Evolutionary conservation across 2,329 filamentous ascomycete species (phyloP).

Genomic region (Scedosporium minutisporum): DNA sequence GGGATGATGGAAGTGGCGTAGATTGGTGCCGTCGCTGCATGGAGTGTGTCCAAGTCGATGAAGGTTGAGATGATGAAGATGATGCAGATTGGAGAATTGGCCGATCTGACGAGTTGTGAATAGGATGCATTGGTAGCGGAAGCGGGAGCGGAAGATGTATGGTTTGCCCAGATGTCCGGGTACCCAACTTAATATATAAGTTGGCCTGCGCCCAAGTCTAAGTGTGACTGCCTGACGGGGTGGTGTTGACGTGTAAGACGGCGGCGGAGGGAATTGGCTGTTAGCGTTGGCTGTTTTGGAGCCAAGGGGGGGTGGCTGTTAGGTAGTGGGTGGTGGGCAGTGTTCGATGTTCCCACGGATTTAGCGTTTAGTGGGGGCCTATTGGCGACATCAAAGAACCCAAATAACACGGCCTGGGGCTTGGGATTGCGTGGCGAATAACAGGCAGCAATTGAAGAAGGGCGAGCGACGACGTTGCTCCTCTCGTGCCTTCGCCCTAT

Average conservation of each 20-base stretch:
- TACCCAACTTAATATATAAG: slow-evolving; percentile 1
- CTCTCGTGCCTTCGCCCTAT: not conserved
- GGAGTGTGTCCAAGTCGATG: not conserved
- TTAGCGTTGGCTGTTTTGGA: too few species aligned
- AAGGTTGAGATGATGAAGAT: not conserved
- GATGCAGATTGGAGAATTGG: not conserved
- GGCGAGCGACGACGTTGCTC: not conserved
- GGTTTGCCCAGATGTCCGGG: not conserved
- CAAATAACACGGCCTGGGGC: too few species aligned
- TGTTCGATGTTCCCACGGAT: not conserved
- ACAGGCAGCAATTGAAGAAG: slow-evolving; percentile 1
- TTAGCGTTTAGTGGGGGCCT: not conserved
- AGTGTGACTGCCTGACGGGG: slow-evolving; percentile 3
- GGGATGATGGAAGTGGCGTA: not conserved
- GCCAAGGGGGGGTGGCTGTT: not conserved
- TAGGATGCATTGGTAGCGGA: not conserved
- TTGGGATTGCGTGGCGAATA: slow-evolving; percentile 3
- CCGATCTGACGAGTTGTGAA: not conserved
- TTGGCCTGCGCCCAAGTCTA: not conserved
- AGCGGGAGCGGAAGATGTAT: not conserved
- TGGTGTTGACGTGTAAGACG: slow-evolving; percentile 1
- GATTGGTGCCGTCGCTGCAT: not conserved
- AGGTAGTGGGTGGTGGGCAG: not conserved
- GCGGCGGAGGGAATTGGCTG: slow-evolving; percentile 1
- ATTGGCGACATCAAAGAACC: too few species aligned